Evolutionary conservation across 73 alveolate species (phyloP).

Genomic region (Paramecium caudatum): DNA sequence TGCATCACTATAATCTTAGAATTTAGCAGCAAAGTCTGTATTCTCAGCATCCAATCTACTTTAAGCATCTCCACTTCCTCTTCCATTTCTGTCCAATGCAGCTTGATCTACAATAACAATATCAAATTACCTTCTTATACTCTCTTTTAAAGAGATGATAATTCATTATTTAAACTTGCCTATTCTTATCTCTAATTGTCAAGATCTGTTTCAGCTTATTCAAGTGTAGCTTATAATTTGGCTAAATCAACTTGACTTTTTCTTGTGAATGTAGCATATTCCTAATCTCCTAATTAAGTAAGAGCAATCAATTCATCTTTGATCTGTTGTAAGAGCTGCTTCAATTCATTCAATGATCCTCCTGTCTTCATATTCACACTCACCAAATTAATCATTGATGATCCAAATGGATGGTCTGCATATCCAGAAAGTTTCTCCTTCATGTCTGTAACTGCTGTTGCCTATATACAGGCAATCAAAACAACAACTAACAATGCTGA

Average conservation of each 20-base stretch:
- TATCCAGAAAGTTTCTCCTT: conserved; percentile 33
- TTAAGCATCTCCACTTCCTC: conserved; percentile 50
- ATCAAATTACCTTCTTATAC: conserved; percentile 29
- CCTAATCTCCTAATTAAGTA: background rate
- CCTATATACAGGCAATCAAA: conserved; percentile 52
- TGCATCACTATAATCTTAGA: conserved; percentile 55
- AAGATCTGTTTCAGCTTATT: conserved; percentile 66
- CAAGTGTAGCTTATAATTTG: conserved; percentile 44
- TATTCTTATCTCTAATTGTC: conserved; percentile 52
- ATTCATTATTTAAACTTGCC: conserved; percentile 40
- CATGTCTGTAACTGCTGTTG: conserved; percentile 28
- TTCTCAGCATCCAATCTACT: conserved; percentile 63
- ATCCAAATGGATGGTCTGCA: conserved; percentile 61
- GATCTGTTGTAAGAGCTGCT: conserved; percentile 42
- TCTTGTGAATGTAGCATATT: conserved; percentile 37
- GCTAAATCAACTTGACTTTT: conserved; percentile 60
- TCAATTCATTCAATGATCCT: conserved; percentile 61
- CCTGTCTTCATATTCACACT: conserved; percentile 62
- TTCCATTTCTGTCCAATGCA: conserved; percentile 62
- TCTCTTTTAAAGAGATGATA: background rate
- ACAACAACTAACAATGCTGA: conserved; percentile 47
- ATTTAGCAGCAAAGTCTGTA: conserved; percentile 63
- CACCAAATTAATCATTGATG: conserved; percentile 57
- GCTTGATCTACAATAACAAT: background rate
- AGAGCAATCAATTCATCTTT: conserved; percentile 68